These are phyloP conservation scores for Nicotiana sylvestris DNA, from an alignment of 257 asterid species.

Conservation along the genomic window DNA sequence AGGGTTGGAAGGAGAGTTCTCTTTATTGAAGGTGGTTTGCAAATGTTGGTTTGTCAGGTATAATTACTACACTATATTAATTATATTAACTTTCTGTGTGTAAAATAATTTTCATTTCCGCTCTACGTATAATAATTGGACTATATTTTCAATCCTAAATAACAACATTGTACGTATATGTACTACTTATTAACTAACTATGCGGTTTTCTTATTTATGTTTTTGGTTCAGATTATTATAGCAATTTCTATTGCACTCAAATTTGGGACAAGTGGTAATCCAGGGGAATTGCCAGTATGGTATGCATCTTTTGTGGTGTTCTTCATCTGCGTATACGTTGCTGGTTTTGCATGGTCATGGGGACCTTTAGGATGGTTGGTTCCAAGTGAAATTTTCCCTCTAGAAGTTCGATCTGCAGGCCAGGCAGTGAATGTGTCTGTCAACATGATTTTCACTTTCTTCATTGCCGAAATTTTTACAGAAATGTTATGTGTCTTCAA, in stretches of 20 bases:
- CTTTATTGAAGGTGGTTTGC: constrained; percentile 59
- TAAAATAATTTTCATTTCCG: background rate
- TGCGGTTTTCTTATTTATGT: background rate
- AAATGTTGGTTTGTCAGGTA: constrained; percentile 68
- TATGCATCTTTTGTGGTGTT: constrained; percentile 54
- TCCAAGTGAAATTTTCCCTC: constrained; percentile 74
- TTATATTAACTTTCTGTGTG: no score
- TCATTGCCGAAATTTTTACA: constrained; percentile 55
- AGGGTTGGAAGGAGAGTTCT: constrained; percentile 67
- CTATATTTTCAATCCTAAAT: no score
- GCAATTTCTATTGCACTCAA: constrained; percentile 48
- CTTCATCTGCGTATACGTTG: constrained; percentile 63
- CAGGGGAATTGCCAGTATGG: constrained; percentile 52
- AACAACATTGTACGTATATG: no score
- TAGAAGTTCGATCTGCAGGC: constrained; percentile 70
- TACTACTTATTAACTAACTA: no score
- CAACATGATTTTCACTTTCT: constrained; percentile 67
- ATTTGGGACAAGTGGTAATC: constrained; percentile 53
- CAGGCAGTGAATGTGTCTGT: constrained; percentile 59
- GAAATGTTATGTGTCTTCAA: constrained; percentile 62
- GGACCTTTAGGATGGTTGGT: constrained; percentile 87
- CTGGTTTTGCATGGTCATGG: constrained; percentile 84
- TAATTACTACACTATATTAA: background rate
- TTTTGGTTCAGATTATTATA: constrained; percentile 34
- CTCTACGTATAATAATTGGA: no score